Evolutionary conservation across 2,329 filamentous ascomycete genomes (phyloP).

Genomic region (Trichophyton mentagrophytes): DNA sequence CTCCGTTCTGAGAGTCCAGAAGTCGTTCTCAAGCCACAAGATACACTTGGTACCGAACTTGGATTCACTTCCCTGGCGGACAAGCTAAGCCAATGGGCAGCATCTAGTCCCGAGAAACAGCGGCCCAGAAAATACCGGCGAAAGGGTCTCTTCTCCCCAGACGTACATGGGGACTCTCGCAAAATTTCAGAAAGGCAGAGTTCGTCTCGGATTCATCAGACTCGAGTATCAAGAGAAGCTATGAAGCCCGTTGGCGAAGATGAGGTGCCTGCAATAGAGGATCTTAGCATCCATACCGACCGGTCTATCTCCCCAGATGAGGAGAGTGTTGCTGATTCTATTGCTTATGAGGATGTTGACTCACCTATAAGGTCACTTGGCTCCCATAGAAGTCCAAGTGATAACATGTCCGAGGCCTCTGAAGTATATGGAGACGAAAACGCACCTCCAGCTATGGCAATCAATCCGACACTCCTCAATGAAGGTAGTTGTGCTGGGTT

Average conservation of each 20-base stretch:
- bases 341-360: neutral
- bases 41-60: constrained; percentile 17
- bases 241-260: neutral
- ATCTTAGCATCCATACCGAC: neutral
- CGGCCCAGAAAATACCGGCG: constrained; percentile 19
- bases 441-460: constrained; percentile 21
- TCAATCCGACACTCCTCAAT: constrained; percentile 14
- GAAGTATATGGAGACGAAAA: constrained; percentile 47
- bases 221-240: neutral
- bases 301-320: neutral
- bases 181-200: neutral
- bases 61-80: constrained; percentile 54
- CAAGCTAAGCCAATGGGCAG: constrained; percentile 51
- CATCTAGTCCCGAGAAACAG: constrained; percentile 42
- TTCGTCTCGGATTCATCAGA: neutral
- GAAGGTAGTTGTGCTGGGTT: constrained; percentile 19
- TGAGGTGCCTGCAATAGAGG: constrained; percentile 1
- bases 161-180: neutral
- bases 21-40: neutral
- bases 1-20: neutral
- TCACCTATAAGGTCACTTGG: neutral
- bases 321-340: neutral
- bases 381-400: neutral
- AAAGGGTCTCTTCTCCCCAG: constrained; percentile 25
- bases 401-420: neutral